Evolutionary conservation across 257 asterid genomes (phyloP).

Genomic region (Ophiorrhiza pumila): DNA sequence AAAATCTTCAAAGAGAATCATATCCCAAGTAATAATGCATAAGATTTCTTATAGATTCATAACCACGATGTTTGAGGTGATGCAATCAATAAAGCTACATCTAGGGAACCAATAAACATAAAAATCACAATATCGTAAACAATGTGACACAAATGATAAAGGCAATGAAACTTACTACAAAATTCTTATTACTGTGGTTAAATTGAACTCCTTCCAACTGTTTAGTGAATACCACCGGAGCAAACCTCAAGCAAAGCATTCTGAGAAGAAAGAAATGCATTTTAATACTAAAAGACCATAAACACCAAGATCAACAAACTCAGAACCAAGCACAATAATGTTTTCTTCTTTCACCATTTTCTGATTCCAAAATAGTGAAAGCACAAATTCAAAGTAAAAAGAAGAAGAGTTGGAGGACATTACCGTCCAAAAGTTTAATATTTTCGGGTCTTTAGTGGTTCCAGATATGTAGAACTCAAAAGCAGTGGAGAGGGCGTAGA

Average conservation of each 20-base stretch:
- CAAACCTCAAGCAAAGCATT: slow-evolving; percentile 58
- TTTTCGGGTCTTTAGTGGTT: too few species aligned
- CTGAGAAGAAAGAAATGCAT: not conserved
- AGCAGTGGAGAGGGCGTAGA: too few species aligned
- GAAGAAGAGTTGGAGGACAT: not conserved
- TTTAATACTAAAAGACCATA: not conserved
- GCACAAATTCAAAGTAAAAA: too few species aligned
- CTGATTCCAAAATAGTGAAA: not conserved
- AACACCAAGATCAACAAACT: not conserved
- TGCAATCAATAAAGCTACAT: not conserved
- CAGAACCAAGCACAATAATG: not conserved
- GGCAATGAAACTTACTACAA: slow-evolving; percentile 10
- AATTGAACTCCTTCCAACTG: not conserved
- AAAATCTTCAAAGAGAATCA: not conserved
- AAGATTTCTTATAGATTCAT: not conserved
- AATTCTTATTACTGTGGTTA: not conserved
- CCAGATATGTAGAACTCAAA: too few species aligned
- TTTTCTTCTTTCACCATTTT: not conserved
- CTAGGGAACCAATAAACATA: not conserved
- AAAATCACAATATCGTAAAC: not conserved
- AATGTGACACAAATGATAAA: not conserved
- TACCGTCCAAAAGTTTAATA: not conserved
- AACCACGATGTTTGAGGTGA: not conserved
- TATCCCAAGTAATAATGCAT: not conserved
- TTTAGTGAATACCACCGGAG: slow-evolving; percentile 33